Evolutionary conservation across 2,329 filamentous ascomycete species (phyloP).

Genomic region (Nigrograna mackinnonii): DNA sequence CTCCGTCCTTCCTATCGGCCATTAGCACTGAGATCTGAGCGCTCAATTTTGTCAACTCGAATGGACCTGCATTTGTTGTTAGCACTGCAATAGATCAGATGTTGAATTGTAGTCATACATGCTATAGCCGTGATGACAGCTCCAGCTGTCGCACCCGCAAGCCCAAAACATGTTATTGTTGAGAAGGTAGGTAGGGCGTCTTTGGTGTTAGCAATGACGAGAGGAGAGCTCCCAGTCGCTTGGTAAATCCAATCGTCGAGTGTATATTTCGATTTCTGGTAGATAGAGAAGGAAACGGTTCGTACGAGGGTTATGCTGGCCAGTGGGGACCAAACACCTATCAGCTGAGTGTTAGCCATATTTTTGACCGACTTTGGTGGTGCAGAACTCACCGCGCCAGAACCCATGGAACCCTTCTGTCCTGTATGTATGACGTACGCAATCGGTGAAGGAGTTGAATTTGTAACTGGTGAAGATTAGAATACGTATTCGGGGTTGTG

Average conservation of each 20-base stretch:
- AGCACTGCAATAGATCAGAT: slow-evolving; percentile 8
- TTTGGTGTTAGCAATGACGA: slow-evolving; percentile 70
- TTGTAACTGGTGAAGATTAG: slow-evolving; percentile 58
- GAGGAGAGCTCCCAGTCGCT: slow-evolving; percentile 69
- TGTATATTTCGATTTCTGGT: slow-evolving; percentile 74
- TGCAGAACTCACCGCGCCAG: slow-evolving; percentile 54
- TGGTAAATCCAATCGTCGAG: slow-evolving; percentile 72
- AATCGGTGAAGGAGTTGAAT: slow-evolving; percentile 74
- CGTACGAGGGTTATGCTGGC: slow-evolving; percentile 76
- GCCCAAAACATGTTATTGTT: slow-evolving; percentile 75
- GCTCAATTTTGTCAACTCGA: slow-evolving; percentile 87
- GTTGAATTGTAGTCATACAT: slow-evolving; percentile 52
- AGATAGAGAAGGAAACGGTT: slow-evolving; percentile 79
- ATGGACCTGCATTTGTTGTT: slow-evolving; percentile 61
- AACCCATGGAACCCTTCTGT: slow-evolving; percentile 55
- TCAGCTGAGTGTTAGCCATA: slow-evolving; percentile 14
- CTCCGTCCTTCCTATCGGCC: slow-evolving; percentile 61
- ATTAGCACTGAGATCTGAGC: slow-evolving; percentile 83
- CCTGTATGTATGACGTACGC: slow-evolving; percentile 73
- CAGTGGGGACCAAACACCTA: slow-evolving; percentile 77
- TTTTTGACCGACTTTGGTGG: slow-evolving; percentile 7
- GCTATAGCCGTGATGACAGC: slow-evolving; percentile 79
- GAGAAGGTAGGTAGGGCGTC: slow-evolving; percentile 73
- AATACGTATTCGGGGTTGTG: background rate
- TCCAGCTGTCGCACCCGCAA: slow-evolving; percentile 77